These are phyloP conservation scores for Phialophora macrospora DNA, from an alignment of 2,329 filamentous ascomycete species.

Conservation along the genomic window DNA sequence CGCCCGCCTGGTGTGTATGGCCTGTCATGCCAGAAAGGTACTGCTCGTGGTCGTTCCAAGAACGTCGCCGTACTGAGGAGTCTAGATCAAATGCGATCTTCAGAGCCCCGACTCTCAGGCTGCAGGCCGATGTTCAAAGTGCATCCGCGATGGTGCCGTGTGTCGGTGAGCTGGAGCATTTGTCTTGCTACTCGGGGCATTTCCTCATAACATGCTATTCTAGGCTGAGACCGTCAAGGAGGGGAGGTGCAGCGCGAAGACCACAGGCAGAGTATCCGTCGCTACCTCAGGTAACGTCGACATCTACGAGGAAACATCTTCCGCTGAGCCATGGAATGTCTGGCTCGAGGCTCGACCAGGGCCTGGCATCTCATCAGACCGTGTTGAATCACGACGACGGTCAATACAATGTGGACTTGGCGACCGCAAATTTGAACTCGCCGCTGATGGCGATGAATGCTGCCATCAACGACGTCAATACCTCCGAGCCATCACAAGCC, in stretches of 20 bases:
- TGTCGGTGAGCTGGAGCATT: not conserved
- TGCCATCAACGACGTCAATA: not conserved
- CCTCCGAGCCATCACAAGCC: not conserved
- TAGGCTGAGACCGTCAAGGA: constrained; percentile 1
- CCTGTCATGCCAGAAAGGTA: constrained; percentile 1
- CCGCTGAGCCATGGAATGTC: not conserved
- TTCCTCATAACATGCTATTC: not conserved
- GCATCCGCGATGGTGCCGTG: not conserved
- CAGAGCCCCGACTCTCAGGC: not conserved
- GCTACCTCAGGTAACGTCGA: not conserved
- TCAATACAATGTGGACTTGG: not conserved
- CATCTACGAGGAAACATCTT: not conserved
- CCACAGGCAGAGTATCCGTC: not conserved
- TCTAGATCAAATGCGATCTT: constrained; percentile 2
- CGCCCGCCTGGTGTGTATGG: not conserved
- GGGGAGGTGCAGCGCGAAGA: not conserved
- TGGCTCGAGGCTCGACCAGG: not conserved
- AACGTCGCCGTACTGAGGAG: not conserved
- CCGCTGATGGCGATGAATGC: not conserved
- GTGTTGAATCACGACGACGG: not conserved
- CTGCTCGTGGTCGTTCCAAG: not conserved
- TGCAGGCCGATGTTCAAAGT: constrained; percentile 1
- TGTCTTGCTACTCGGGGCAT: not conserved
- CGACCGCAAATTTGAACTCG: not conserved
- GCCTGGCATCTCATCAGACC: not conserved